Conservation (phyloP, 495 filamentous ascomycete species). For the Talaromyces wortmannii region DNA sequence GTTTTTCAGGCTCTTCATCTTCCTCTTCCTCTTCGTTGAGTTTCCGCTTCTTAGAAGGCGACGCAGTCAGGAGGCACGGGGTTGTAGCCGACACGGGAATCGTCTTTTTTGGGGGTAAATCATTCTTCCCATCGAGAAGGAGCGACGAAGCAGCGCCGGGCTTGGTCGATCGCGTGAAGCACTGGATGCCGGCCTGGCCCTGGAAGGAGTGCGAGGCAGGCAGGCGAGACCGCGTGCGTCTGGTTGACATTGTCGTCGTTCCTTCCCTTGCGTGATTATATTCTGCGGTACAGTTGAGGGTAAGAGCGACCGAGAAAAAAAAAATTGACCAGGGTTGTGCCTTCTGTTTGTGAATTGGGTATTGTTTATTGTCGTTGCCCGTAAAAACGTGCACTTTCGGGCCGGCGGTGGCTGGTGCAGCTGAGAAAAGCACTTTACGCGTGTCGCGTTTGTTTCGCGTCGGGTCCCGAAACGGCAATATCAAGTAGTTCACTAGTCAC, state of each 20-base stretch:
- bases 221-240: slow-evolving; percentile 24
- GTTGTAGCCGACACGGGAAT: background rate
- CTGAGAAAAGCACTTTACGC: background rate
- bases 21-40: slow-evolving; percentile 23
- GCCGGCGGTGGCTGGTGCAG: no score
- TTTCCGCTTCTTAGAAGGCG: slow-evolving; percentile 43
- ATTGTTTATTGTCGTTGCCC: background rate
- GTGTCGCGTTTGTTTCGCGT: slow-evolving; percentile 6
- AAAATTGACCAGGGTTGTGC: slow-evolving; percentile 8
- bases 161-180: slow-evolving; percentile 37
- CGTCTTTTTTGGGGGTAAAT: background rate
- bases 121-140: slow-evolving; percentile 13
- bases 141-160: slow-evolving; percentile 20
- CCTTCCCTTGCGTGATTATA: no score
- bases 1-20: background rate
- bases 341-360: slow-evolving; percentile 1
- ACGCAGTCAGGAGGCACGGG: slow-evolving; percentile 14
- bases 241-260: slow-evolving; percentile 20
- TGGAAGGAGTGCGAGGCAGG: slow-evolving; percentile 16
- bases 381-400: background rate
- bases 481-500: background rate
- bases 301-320: background rate
- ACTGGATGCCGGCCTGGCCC: slow-evolving; percentile 21
- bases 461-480: slow-evolving; percentile 3
- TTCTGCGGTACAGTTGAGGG: background rate